Conservation (phyloP, 2,329 filamentous ascomycete genomes). For the Ascomycota sp. region DNA sequence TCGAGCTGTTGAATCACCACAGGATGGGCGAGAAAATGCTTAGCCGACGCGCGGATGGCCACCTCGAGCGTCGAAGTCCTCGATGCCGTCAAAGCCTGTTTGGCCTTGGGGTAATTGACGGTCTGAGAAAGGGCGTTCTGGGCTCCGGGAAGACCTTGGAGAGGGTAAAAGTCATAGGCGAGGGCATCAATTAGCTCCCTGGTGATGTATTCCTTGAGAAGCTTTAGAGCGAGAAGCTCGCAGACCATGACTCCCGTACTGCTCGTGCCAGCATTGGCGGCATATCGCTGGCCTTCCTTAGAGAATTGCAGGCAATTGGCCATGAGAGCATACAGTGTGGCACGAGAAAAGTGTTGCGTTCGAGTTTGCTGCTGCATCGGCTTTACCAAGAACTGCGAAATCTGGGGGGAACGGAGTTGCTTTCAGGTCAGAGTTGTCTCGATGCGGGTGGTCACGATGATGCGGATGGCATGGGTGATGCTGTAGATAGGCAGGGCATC, state of each 20-base stretch:
- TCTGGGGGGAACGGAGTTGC: slow-evolving; percentile 82
- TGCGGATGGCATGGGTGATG: slow-evolving; percentile 74
- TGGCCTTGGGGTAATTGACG: slow-evolving; percentile 17
- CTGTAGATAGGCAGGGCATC: slow-evolving; percentile 78
- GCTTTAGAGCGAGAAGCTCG: slow-evolving; percentile 73
- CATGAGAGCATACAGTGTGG: slow-evolving; percentile 75
- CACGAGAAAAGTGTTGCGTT: slow-evolving; percentile 62
- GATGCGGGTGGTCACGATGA: slow-evolving; percentile 64
- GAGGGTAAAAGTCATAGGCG: slow-evolving; percentile 84
- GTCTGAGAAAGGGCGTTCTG: slow-evolving; percentile 16
- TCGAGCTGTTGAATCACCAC: slow-evolving; percentile 88
- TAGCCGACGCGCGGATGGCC: slow-evolving; percentile 79
- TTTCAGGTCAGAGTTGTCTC: slow-evolving; percentile 92
- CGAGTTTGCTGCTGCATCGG: slow-evolving; percentile 84
- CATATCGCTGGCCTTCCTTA: slow-evolving; percentile 67
- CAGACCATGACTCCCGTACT: slow-evolving; percentile 73
- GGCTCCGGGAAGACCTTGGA: slow-evolving; percentile 51
- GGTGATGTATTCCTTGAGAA: slow-evolving; percentile 76
- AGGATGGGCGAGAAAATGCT: slow-evolving; percentile 80
- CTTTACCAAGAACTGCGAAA: slow-evolving; percentile 89
- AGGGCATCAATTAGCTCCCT: slow-evolving; percentile 83
- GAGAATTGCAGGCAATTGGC: slow-evolving; percentile 85
- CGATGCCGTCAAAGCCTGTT: slow-evolving; percentile 36
- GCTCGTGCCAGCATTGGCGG: slow-evolving; percentile 67
- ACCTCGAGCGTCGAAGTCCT: slow-evolving; percentile 83